A percentile compares a stretch with the other conserved stretches of the same genome.
Conservation (phyloP, 1,284 basidiomycete genomes). For the Leccinum subfulvum region DNA sequence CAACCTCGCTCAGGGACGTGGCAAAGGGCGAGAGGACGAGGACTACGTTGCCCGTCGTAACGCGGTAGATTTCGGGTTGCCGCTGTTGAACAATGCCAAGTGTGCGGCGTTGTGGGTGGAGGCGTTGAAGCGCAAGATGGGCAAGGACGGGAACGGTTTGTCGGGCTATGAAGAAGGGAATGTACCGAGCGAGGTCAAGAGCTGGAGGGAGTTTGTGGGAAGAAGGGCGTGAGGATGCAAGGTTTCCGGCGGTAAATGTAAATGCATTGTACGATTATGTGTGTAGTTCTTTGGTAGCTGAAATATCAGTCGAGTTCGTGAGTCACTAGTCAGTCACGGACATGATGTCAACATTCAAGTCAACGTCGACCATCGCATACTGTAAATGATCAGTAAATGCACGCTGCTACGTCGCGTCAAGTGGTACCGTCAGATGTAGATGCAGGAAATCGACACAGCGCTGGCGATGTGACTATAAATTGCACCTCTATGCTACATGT, state of each 20-base stretch:
- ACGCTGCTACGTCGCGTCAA: no score
- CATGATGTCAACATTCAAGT: no score
- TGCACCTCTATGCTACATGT: no score
- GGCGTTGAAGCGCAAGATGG: constrained; percentile 86
- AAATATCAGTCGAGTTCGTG: not conserved
- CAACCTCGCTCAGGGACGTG: constrained; percentile 87
- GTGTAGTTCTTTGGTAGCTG: not conserved
- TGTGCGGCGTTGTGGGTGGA: constrained; percentile 92
- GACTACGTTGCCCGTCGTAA: constrained; percentile 94
- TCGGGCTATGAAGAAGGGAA: constrained; percentile 84
- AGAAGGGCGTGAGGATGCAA: constrained; percentile 46
- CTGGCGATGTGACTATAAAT: no score
- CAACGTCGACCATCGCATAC: no score
- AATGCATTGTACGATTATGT: not conserved
- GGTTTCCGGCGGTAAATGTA: not conserved
- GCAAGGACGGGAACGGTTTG: constrained; percentile 75
- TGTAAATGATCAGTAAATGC: no score
- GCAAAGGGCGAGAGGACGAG: constrained; percentile 80
- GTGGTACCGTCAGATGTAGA: no score
- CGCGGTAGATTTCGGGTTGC: constrained; percentile 89
- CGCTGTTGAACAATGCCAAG: constrained; percentile 88
- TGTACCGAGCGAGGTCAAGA: constrained; percentile 91
- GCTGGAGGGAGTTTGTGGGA: constrained; percentile 88
- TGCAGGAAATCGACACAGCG: no score
- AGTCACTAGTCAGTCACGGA: no score